phyloP scores from a whole-genome alignment of 345 rosid genomes.

The Zanthoxylum bungeanum region DNA sequence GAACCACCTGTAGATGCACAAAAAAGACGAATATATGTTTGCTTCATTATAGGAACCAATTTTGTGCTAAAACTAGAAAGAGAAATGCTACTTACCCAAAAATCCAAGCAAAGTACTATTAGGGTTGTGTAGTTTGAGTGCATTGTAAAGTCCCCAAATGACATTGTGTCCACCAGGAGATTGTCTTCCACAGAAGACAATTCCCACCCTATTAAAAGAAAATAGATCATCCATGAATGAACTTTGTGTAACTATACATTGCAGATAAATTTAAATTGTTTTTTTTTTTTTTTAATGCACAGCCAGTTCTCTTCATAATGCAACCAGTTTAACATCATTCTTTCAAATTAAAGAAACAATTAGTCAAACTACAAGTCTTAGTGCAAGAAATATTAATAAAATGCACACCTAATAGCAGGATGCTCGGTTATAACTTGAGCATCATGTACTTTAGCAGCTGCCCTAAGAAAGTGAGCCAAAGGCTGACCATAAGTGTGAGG shows the following conservation, averaged over 20 bases:
- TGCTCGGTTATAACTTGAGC: constrained; percentile 91
- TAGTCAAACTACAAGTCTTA: not conserved
- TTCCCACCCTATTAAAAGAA: constrained; percentile 64
- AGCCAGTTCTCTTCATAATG: not conserved
- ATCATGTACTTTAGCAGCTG: constrained; percentile 77
- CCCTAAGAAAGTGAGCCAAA: constrained; percentile 92
- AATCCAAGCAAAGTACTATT: constrained; percentile 74
- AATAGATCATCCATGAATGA: not conserved
- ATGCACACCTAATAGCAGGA: constrained; percentile 59
- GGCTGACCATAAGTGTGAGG: constrained; percentile 88
- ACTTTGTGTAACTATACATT: not conserved
- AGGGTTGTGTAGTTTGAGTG: constrained; percentile 81
- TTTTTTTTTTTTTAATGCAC: not conserved
- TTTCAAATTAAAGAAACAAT: not conserved
- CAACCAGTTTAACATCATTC: not conserved
- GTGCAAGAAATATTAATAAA: not conserved
- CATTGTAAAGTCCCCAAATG: constrained; percentile 82
- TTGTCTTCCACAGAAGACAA: constrained; percentile 94
- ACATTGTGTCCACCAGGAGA: constrained; percentile 99
- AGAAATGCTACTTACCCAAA: constrained; percentile 51
- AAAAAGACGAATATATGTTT: not conserved
- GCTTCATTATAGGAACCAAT: not conserved
- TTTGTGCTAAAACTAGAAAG: not conserved
- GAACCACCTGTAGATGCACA: constrained; percentile 68
- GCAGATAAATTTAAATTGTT: not conserved